phyloP scores from a whole-genome alignment of 192 early-diverging fungal species.

The Entrophospora sp. region DNA sequence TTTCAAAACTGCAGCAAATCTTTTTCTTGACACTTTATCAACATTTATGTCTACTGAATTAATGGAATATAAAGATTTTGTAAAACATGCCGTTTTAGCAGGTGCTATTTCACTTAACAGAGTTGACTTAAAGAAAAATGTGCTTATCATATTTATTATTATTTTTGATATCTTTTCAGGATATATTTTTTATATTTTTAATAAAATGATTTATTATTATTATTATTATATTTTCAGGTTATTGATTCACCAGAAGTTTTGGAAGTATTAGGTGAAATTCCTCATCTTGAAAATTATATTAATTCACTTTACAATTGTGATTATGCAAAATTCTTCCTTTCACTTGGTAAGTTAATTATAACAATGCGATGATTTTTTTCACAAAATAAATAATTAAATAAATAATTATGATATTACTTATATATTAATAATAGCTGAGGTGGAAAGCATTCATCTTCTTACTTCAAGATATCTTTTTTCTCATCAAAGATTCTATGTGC shows the following conservation, averaged over 20 bases:
- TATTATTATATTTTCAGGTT: conserved; percentile 49
- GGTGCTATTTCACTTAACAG: conserved; percentile 80
- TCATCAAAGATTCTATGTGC: conserved; percentile 89
- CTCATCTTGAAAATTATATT: conserved; percentile 73
- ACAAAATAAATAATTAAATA: no score
- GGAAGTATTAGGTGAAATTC: conserved; percentile 87
- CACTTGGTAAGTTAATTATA: conserved; percentile 49
- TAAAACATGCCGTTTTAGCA: conserved; percentile 86
- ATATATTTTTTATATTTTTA: neutral
- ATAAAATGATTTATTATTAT: neutral
- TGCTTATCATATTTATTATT: conserved; percentile 23
- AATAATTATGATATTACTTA: neutral
- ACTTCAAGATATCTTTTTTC: conserved; percentile 74
- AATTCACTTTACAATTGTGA: conserved; percentile 85
- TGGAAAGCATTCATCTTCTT: conserved; percentile 67
- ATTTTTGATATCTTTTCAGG: neutral
- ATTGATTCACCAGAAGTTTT: conserved; percentile 94
- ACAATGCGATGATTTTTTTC: neutral
- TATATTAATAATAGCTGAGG: conserved; percentile 41
- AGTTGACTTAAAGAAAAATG: conserved; percentile 92
- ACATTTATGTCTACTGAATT: conserved; percentile 96
- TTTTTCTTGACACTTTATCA: conserved; percentile 90
- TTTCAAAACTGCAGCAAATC: conserved; percentile 84
- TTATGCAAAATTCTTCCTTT: conserved; percentile 87
- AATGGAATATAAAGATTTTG: conserved; percentile 96